phyloP scores from a whole-genome alignment of 179 eudicot species.

The Carnegiea gigantea region DNA sequence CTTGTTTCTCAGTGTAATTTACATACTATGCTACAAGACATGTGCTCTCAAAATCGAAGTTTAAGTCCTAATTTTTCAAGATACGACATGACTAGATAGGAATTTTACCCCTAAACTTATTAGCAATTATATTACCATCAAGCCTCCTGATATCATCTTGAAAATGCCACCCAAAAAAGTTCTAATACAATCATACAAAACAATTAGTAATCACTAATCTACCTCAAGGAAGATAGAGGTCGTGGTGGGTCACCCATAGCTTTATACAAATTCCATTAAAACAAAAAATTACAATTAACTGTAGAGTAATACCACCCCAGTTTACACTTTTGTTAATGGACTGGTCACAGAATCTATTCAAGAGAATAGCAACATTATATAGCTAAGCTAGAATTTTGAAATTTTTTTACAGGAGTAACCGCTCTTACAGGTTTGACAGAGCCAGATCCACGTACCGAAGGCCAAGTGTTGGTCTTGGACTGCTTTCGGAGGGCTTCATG shows the following conservation, averaged over 20 bases:
- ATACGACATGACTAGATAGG: too few species aligned
- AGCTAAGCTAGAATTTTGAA: neutral
- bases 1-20: too few species aligned
- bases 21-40: too few species aligned
- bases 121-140: too few species aligned
- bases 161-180: too few species aligned
- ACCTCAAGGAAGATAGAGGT: neutral
- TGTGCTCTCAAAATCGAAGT: too few species aligned
- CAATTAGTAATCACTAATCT: too few species aligned
- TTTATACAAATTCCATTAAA: neutral
- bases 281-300: conserved; percentile 1
- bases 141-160: too few species aligned
- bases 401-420: conserved; percentile 20
- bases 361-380: neutral
- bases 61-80: too few species aligned
- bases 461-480: conserved; percentile 20
- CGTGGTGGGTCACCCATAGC: neutral
- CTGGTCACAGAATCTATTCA: neutral
- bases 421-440: conserved; percentile 10
- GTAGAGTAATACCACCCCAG: neutral
- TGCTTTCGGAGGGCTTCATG: conserved; percentile 39
- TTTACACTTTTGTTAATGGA: neutral
- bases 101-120: too few species aligned
- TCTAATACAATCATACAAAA: too few species aligned
- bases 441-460: conserved; percentile 14